Percentiles rank a stretch among this genome's conserved stretches.
phyloP scores from a whole-genome alignment of 306 rosid genomes.

The Lablab purpureus region DNA sequence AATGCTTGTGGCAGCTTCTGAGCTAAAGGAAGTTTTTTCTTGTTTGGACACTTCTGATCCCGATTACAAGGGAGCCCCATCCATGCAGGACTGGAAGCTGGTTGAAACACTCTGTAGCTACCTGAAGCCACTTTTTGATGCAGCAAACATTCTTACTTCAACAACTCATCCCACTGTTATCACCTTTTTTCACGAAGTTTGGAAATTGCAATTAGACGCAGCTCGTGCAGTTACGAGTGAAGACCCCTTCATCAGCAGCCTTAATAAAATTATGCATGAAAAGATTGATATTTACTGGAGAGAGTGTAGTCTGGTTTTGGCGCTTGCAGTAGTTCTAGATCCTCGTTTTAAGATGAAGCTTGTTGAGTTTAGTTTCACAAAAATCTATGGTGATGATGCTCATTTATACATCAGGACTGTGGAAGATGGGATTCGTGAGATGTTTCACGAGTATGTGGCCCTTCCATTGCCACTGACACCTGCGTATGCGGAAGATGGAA shows the following conservation, averaged over 20 bases:
- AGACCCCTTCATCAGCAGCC: conserved; percentile 66
- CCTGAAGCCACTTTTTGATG: conserved; percentile 81
- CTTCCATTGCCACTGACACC: conserved; percentile 92
- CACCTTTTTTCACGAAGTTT: conserved; percentile 86
- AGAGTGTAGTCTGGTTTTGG: conserved; percentile 81
- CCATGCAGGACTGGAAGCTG: conserved; percentile 86
- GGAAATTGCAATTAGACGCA: conserved; percentile 86
- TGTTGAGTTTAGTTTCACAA: conserved; percentile 92
- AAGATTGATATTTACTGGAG: conserved; percentile 84
- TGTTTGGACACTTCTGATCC: conserved; percentile 88
- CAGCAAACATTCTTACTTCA: conserved; percentile 71
- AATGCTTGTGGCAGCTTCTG: conserved; percentile 86
- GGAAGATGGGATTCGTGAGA: conserved; percentile 89
- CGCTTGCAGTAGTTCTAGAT: conserved; percentile 92
- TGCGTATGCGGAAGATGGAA: conserved; percentile 75
- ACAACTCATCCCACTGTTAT: conserved; percentile 72
- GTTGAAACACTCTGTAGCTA: conserved; percentile 75
- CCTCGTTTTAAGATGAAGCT: conserved; percentile 98
- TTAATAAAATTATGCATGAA: conserved; percentile 67
- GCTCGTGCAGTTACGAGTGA: conserved; percentile 64
- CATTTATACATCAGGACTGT: conserved; percentile 72
- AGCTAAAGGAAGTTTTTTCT: conserved; percentile 83
- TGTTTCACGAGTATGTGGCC: conserved; percentile 79
- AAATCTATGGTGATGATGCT: conserved; percentile 80
- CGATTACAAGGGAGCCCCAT: conserved; percentile 78